Evolutionary conservation across 306 rosid genomes (phyloP), one percentile per base, ranked within the genome.

Genomic region (Mucuna pruriens): DNA sequence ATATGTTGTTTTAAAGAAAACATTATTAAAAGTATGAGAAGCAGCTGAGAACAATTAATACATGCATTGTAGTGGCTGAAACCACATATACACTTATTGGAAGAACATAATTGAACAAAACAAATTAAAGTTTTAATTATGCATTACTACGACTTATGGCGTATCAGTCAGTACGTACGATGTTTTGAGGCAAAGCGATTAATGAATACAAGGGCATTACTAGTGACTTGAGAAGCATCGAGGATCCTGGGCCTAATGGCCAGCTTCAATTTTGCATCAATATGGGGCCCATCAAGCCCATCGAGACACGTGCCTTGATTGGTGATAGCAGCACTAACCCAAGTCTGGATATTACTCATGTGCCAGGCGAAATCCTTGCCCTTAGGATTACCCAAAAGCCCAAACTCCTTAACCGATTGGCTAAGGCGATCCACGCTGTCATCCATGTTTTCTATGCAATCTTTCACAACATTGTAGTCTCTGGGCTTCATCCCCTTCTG

Each of bases 271-370:
- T 82, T 82, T 2, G 84, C 87, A 62, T 84, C 84, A 49, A 84
- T 62, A 2, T 29, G 38, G 38, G 80, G 82, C 26, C 78, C 88
- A 1, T 71, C 40, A 52, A 93, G 85, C 2, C 85, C 88, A 64
- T 89, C 97, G 11, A 93, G 90, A 68, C 97, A 93, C 23, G 97
- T 91, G 75, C 13, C 62, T 58, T 91, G 94, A 69, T 89, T 85
- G 0, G 97, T 93, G 5, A 93, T 83, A 10, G 95, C 95, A 19
- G 97, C 91, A 74, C 94, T 93, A 29, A 89, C 95, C 97, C 97
- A 93, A 20, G 95, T 93, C 86, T 93, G 90, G 8, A 93, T 89
- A 15, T 93, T 91, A 70, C 89, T 91, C 81, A 92, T 61, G 45
- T 84, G 95, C 96, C 89, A 88, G 57, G 0, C 4, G 17, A 89